Percentiles rank a stretch among this genome's conserved stretches.
phyloP scores from a whole-genome alignment of 345 rosid genomes.

The Arabidopsis suecica region DNA sequence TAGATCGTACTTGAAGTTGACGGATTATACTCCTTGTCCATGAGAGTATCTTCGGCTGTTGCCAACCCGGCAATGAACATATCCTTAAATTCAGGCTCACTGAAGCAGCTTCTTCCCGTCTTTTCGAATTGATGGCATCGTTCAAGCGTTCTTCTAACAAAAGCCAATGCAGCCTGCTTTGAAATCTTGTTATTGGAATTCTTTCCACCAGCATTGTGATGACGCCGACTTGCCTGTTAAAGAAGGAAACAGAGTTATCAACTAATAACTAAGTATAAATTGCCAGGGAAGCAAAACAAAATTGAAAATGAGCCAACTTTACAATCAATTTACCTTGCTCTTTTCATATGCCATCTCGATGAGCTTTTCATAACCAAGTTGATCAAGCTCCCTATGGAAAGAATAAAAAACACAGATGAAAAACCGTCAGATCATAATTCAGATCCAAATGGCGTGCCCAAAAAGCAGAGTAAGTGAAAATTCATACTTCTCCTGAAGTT shows the following conservation, averaged over 20 bases:
- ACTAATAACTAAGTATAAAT: neutral
- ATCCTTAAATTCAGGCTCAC: conserved; percentile 70
- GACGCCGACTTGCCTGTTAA: conserved; percentile 70
- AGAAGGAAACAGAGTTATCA: conserved; percentile 28
- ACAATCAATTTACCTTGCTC: conserved; percentile 60
- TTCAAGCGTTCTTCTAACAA: conserved; percentile 74
- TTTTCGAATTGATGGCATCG: conserved; percentile 71
- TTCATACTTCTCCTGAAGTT: conserved; percentile 68
- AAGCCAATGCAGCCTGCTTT: conserved; percentile 80
- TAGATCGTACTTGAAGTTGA: conserved; percentile 38
- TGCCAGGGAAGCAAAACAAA: conserved; percentile 5
- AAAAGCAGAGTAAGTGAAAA: conserved; percentile 23
- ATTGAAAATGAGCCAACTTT: neutral
- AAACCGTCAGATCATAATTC: conserved; percentile 28
- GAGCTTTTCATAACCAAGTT: conserved; percentile 76
- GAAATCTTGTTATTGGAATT: conserved; percentile 77
- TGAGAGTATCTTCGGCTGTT: conserved; percentile 50
- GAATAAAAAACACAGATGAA: neutral
- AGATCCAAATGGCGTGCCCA: conserved; percentile 11
- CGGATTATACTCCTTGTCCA: conserved; percentile 53
- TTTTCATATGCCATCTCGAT: conserved; percentile 80
- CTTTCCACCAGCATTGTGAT: conserved; percentile 65
- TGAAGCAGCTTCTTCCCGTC: conserved; percentile 85
- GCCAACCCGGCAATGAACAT: conserved; percentile 62
- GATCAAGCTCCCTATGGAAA: conserved; percentile 73